Evolutionary conservation across 2,329 filamentous ascomycete species (phyloP).

Genomic region (Diaporthe ampelina): DNA sequence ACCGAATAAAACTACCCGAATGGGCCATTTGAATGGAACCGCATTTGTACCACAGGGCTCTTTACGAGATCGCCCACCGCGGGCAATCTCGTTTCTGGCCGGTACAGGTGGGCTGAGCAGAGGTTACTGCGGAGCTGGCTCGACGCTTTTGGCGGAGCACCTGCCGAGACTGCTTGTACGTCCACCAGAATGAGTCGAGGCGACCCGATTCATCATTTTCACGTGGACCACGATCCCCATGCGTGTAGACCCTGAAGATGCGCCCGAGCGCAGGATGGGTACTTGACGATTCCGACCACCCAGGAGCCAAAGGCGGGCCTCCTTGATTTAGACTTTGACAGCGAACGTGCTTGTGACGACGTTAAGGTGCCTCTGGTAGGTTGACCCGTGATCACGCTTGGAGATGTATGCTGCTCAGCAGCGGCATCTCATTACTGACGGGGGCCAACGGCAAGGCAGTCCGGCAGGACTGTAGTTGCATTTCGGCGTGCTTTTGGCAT

Average conservation of each 20-base stretch:
- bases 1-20: slow-evolving; percentile 25
- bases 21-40: not conserved
- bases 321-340: slow-evolving; percentile 8
- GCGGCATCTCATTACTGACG: not conserved
- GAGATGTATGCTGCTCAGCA: not conserved
- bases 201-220: slow-evolving; percentile 27
- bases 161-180: not conserved
- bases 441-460: slow-evolving; percentile 7
- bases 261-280: slow-evolving; percentile 23
- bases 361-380: not conserved
- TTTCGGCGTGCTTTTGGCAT: not conserved
- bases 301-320: not conserved
- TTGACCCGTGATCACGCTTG: slow-evolving; percentile 14
- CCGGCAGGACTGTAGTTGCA: not conserved
- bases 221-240: slow-evolving; percentile 16
- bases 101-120: slow-evolving; percentile 22
- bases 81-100: slow-evolving; percentile 25
- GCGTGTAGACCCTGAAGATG: slow-evolving; percentile 16
- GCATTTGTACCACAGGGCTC: not conserved
- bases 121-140: not conserved
- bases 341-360: slow-evolving; percentile 20
- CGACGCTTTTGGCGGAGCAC: slow-evolving; percentile 12
- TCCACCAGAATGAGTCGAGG: slow-evolving; percentile 20
- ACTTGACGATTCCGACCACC: slow-evolving; percentile 16
- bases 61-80: slow-evolving; percentile 22